These are phyloP conservation scores for Diplodia seriata DNA, from an alignment of 2,329 filamentous ascomycete genomes.

Conservation along the genomic window DNA sequence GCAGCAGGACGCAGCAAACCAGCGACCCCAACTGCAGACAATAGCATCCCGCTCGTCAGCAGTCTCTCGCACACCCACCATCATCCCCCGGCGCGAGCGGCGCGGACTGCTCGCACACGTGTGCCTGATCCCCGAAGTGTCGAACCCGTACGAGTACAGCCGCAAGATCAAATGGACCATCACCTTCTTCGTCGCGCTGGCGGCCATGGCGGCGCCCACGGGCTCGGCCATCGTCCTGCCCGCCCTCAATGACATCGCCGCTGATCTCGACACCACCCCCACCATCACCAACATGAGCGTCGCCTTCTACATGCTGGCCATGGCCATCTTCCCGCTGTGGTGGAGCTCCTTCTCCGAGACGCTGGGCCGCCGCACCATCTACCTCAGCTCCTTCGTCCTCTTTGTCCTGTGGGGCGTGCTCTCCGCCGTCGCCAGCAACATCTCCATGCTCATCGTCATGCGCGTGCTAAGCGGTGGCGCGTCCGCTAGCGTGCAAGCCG, in stretches of 20 bases:
- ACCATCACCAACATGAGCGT: constrained; percentile 50
- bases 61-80: constrained; percentile 50
- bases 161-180: constrained; percentile 83
- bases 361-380: constrained; percentile 46
- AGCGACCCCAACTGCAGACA: constrained; percentile 34
- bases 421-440: constrained; percentile 45
- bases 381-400: constrained; percentile 45
- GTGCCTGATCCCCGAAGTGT: constrained; percentile 78
- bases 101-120: constrained; percentile 76
- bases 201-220: constrained; percentile 79
- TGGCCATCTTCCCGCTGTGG: constrained; percentile 52
- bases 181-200: constrained; percentile 77
- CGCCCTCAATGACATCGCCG: constrained; percentile 45
- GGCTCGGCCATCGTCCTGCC: constrained; percentile 83
- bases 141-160: constrained; percentile 75
- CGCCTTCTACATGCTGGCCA: constrained; percentile 51
- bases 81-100: constrained; percentile 62
- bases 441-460: constrained; percentile 48
- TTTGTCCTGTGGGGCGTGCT: constrained; percentile 46
- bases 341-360: constrained; percentile 50
- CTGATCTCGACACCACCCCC: constrained; percentile 42
- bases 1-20: constrained; percentile 36
- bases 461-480: constrained; percentile 47
- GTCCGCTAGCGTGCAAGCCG: constrained; percentile 48
- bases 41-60: constrained; percentile 40